Evolutionary conservation across 2,329 filamentous ascomycete species (phyloP).

Genomic region (Clathrospora elynae): DNA sequence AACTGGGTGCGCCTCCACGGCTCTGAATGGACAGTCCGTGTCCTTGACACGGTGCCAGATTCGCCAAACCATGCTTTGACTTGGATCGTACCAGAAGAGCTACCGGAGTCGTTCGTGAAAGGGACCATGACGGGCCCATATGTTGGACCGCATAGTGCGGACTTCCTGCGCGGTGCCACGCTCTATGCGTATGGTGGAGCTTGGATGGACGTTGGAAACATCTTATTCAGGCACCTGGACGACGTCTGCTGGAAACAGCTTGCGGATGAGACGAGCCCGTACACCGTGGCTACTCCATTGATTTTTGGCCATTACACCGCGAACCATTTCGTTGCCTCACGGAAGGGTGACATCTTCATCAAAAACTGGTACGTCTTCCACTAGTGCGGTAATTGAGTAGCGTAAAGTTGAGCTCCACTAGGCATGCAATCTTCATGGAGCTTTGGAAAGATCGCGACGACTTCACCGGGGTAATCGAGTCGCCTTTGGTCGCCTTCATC

Average conservation of each 20-base stretch:
- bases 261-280: constrained; percentile 46
- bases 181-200: constrained; percentile 50
- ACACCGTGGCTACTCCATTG: constrained; percentile 36
- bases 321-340: constrained; percentile 54
- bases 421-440: constrained; percentile 36
- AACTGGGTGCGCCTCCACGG: constrained; percentile 51
- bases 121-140: constrained; percentile 53
- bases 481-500: constrained; percentile 34
- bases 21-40: constrained; percentile 50
- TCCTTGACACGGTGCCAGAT: constrained; percentile 47
- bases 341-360: constrained; percentile 53
- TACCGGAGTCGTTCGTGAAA: constrained; percentile 50
- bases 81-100: constrained; percentile 44
- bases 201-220: constrained; percentile 51
- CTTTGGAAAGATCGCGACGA: constrained; percentile 30
- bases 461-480: constrained; percentile 23
- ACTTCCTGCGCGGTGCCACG: constrained; percentile 54
- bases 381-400: background rate
- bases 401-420: constrained; percentile 5
- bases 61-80: constrained; percentile 50
- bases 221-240: constrained; percentile 49
- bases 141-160: constrained; percentile 53
- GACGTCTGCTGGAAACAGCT: constrained; percentile 49
- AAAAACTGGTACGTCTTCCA: constrained; percentile 48
- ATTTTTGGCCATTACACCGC: constrained; percentile 36